Base-by-base conservation (phyloP, 208 protist genomes). In the Naegleria gruberi region DNA sequence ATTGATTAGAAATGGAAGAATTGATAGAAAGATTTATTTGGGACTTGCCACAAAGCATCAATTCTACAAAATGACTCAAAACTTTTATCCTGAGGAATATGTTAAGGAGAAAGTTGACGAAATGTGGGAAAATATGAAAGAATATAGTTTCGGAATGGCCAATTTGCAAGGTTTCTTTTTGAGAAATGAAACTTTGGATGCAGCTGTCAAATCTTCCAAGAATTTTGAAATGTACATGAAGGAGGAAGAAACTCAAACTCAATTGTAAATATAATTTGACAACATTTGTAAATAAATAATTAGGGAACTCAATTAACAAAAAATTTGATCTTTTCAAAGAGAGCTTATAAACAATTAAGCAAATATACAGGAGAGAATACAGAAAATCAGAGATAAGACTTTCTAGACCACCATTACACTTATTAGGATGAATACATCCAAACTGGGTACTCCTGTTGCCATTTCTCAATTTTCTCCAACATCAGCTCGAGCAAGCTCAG, bases 11-110 rank as follows among this genome's bases (percentile, higher is more conserved):
- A 96, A 96, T 19, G 97, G 97, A 19, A 94, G 97, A 84, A 91
- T 97, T 89, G 97, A 97, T 89, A 95, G 97, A 93, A 95, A 96
- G 89, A 90, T 97, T 19, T 92, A 97, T 85, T 93, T 98, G 51
- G 95, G 95, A 4, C 93, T 94, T 44, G 91, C 97, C 4, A 92
- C 95, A 17, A n/a, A 74, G 1, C 73, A 91, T 26, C 97, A 99
- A 91, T 88, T 95, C 0, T n/a, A 82, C 82, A 87, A 92, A 4
- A 94, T 99, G 93, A 98, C 96, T 82, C 41, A 47, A 15, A 96
- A 96, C 90, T 98, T 98, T 89, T 98, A 95, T 91, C 94, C 95
- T 17, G 84, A 94, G 4, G 89, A 93, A 7, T 77, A 65, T 8
- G 26, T 8, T 10, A 4, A 65, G 26, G 84, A 77, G 30, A 77